Percentiles rank a stretch among this genome's conserved stretches.
phyloP scores from a whole-genome alignment of 345 rosid genomes.

The Hypericum perforatum region DNA sequence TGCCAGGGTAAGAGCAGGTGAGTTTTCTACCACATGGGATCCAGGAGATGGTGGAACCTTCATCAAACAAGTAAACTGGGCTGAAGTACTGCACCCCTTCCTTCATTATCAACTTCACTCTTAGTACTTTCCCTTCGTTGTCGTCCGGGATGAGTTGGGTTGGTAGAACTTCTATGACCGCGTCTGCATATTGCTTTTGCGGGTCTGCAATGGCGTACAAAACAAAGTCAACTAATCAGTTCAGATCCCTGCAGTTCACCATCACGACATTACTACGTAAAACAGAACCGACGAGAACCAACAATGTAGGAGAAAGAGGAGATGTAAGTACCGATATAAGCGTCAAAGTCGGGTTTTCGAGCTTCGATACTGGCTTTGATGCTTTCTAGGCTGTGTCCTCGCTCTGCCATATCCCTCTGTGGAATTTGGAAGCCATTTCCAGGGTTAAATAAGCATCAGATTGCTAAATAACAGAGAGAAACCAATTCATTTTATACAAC shows the following conservation, averaged over 20 bases:
- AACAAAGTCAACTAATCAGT: background rate
- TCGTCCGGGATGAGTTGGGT: constrained; percentile 81
- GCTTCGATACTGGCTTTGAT: constrained; percentile 97
- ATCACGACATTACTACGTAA: too few relatives aligned
- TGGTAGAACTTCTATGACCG: constrained; percentile 88
- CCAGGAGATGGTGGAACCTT: constrained; percentile 88
- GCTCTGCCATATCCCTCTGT: constrained; percentile 98
- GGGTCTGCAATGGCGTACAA: constrained; percentile 46
- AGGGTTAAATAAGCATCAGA: too few relatives aligned
- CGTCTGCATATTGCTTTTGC: constrained; percentile 90
- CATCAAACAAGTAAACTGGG: constrained; percentile 88
- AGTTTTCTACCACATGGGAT: constrained; percentile 97
- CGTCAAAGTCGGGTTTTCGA: constrained; percentile 89
- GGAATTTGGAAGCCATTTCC: constrained; percentile 1
- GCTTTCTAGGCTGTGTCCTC: constrained; percentile 99
- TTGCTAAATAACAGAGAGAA: too few relatives aligned
- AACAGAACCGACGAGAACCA: background rate
- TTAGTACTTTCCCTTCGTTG: constrained; percentile 83
- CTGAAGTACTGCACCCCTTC: constrained; percentile 83
- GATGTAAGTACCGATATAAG: constrained; percentile 61
- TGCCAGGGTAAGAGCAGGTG: constrained; percentile 94
- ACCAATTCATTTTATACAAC: too few relatives aligned
- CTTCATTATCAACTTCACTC: constrained; percentile 90
- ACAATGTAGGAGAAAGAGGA: background rate
- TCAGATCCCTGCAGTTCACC: too few relatives aligned